Conservation (phyloP, 495 filamentous ascomycete genomes). For the Talaromyces thailandensis region DNA sequence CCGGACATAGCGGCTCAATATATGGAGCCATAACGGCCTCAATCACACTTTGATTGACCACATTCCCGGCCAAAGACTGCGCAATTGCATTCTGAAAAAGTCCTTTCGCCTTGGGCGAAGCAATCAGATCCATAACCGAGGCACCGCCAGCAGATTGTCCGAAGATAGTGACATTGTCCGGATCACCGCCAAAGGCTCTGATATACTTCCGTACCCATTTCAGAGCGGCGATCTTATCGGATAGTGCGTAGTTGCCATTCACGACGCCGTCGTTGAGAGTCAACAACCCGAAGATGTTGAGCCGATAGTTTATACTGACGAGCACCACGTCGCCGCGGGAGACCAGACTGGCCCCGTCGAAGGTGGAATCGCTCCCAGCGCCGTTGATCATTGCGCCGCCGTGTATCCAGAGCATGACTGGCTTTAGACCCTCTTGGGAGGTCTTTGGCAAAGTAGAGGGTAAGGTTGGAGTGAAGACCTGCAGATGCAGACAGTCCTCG, state of each 20-base stretch:
- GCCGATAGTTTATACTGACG: conserved; percentile 39
- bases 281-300: conserved; percentile 34
- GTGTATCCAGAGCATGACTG: conserved; percentile 40
- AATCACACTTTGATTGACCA: neutral
- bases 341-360: conserved; percentile 35
- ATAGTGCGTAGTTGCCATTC: conserved; percentile 28
- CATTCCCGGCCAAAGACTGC: conserved; percentile 12
- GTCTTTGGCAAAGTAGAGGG: conserved; percentile 13
- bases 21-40: neutral
- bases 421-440: conserved; percentile 15
- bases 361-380: conserved; percentile 22
- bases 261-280: conserved; percentile 18
- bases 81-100: conserved; percentile 24
- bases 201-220: conserved; percentile 46
- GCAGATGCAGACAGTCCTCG: conserved; percentile 39
- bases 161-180: conserved; percentile 37
- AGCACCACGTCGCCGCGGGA: conserved; percentile 38
- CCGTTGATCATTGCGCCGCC: conserved; percentile 38
- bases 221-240: conserved; percentile 32
- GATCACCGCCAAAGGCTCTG: conserved; percentile 40
- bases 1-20: neutral
- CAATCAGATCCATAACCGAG: conserved; percentile 41
- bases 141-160: conserved; percentile 50
- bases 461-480: conserved; percentile 19
- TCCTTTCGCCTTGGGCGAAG: conserved; percentile 20